Percentiles rank a stretch among this genome's conserved stretches.
Conservation (phyloP, 106 monocot species). For the Ottelia alismoides region DNA sequence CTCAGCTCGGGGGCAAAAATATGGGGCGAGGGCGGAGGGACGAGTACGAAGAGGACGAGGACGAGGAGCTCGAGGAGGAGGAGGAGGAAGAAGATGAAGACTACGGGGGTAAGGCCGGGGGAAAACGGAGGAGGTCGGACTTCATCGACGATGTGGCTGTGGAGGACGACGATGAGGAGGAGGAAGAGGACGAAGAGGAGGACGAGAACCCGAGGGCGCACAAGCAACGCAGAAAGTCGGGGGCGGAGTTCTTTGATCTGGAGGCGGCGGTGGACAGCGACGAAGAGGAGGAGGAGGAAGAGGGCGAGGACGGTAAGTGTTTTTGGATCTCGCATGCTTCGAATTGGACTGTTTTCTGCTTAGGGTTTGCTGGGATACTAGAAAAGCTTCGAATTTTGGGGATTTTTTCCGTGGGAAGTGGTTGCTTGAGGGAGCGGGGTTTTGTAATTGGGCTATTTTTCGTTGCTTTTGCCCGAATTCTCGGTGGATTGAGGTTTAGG, state of each 20-base stretch:
- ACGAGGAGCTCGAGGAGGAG: constrained; percentile 10
- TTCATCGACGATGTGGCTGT: constrained; percentile 77
- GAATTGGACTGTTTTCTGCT: not conserved
- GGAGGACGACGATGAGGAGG: constrained; percentile 69
- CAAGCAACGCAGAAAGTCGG: constrained; percentile 38
- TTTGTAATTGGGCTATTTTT: not conserved
- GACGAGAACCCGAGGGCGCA: constrained; percentile 14
- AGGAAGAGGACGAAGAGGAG: constrained; percentile 65
- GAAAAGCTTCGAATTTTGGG: too few species aligned
- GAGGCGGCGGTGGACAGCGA: constrained; percentile 68
- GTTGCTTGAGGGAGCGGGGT: too few species aligned
- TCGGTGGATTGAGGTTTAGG: not conserved
- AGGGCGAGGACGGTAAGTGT: constrained; percentile 64
- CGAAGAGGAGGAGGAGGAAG: constrained; percentile 88
- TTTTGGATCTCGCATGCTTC: not conserved
- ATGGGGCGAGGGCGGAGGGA: constrained; percentile 16
- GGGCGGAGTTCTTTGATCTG: constrained; percentile 55
- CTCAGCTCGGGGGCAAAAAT: not conserved
- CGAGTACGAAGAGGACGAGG: constrained; percentile 29
- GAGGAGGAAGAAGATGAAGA: constrained; percentile 22
- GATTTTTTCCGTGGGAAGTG: too few species aligned
- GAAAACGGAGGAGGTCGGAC: constrained; percentile 40
- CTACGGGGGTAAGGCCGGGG: constrained; percentile 8
- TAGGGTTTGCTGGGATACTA: too few species aligned
- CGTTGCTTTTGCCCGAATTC: not conserved